Percentiles rank a stretch among this genome's conserved stretches.
These are phyloP conservation scores for Cercophora newfieldiana DNA, from an alignment of 495 filamentous ascomycete genomes.

Conservation along the genomic window DNA sequence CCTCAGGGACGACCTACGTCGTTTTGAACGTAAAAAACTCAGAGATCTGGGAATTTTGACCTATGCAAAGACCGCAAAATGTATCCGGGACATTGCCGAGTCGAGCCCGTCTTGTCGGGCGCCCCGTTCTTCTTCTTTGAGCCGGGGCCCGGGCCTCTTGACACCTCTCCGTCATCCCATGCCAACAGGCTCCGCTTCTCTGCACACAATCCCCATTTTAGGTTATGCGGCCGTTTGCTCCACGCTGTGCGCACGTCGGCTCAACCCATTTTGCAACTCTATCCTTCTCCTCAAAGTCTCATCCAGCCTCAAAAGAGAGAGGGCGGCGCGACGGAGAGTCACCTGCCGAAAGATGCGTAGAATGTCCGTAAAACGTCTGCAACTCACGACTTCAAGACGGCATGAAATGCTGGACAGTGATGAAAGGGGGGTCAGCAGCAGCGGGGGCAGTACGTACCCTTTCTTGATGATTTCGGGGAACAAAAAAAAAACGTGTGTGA, in stretches of 20 bases:
- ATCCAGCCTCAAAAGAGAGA: background rate
- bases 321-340: background rate
- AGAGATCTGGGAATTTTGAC: background rate
- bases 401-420: conserved; percentile 1
- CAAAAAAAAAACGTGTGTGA: conserved; percentile 23
- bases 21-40: background rate
- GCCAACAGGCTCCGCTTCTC: conserved; percentile 11
- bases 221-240: conserved; percentile 15
- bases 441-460: conserved; percentile 4
- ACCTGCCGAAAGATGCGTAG: background rate
- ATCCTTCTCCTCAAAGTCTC: background rate
- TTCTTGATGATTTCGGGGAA: conserved; percentile 17
- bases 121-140: background rate
- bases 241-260: background rate
- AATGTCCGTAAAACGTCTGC: too few species aligned
- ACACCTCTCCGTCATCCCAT: conserved; percentile 26
- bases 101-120: background rate
- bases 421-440: background rate
- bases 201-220: conserved; percentile 15
- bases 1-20: background rate
- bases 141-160: conserved; percentile 17
- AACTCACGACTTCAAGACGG: background rate
- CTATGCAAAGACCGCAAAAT: too few species aligned
- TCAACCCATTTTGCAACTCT: background rate
- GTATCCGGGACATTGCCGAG: conserved; percentile 10